Conservation (phyloP, 192 early-diverging fungal species). For the Linnemannia schmuckeri region DNA sequence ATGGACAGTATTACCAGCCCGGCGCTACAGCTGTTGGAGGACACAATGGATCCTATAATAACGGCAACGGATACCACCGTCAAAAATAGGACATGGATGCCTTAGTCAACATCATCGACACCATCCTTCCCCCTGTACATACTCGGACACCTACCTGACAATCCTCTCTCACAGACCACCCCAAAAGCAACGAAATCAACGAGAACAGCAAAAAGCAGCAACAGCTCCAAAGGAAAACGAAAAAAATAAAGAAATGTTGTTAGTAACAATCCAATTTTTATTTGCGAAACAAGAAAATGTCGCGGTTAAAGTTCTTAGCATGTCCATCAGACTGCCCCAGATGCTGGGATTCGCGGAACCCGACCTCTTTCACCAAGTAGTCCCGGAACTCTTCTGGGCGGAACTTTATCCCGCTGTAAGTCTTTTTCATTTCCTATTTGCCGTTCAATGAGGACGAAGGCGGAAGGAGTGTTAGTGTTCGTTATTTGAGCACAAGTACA, state of each 20-base stretch:
- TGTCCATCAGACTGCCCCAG: slow-evolving; percentile 37
- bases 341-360: slow-evolving; percentile 45
- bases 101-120: neutral
- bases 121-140: neutral
- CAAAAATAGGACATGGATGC: neutral
- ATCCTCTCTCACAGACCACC: too few relatives aligned
- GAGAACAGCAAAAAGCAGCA: neutral
- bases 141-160: neutral
- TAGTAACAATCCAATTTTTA: slow-evolving; percentile 8
- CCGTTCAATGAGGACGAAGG: neutral
- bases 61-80: slow-evolving; percentile 21
- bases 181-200: neutral
- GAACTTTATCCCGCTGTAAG: slow-evolving; percentile 57
- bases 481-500: too few relatives aligned
- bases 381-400: slow-evolving; percentile 56
- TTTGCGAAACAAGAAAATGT: slow-evolving; percentile 41
- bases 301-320: slow-evolving; percentile 43
- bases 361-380: slow-evolving; percentile 56
- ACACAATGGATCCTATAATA: neutral
- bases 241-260: neutral
- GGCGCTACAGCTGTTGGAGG: neutral
- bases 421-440: slow-evolving; percentile 38
- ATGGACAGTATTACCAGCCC: slow-evolving; percentile 26
- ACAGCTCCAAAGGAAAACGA: neutral
- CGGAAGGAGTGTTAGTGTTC: neutral